A percentile compares a stretch with the other conserved stretches of the same genome.
phyloP scores from a whole-genome alignment of 2,329 filamentous ascomycete genomes.

The Purpureocillium takamizusanense region DNA sequence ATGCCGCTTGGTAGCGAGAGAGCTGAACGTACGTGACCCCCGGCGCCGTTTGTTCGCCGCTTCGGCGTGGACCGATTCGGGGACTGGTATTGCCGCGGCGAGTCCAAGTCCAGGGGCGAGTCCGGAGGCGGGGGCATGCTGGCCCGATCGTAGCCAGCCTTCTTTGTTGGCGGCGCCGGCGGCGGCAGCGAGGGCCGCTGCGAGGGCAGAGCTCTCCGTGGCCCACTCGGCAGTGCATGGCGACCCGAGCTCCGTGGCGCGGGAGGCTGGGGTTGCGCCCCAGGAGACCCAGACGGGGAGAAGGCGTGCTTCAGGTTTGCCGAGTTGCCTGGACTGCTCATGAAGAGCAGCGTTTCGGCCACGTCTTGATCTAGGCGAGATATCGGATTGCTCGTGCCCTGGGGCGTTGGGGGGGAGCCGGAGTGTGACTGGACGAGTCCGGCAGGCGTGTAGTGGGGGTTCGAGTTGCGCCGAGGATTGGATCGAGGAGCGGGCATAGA shows the following conservation, averaged over 20 bases:
- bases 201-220: constrained; percentile 42
- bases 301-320: constrained; percentile 50
- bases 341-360: constrained; percentile 70
- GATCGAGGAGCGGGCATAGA: constrained; percentile 19
- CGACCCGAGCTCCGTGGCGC: constrained; percentile 11
- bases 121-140: constrained; percentile 22
- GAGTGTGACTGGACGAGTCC: constrained; percentile 41
- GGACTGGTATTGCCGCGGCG: constrained; percentile 20
- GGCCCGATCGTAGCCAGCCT: constrained; percentile 38
- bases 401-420: constrained; percentile 34
- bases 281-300: constrained; percentile 30
- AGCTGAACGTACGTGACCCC: constrained; percentile 25
- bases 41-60: constrained; percentile 31
- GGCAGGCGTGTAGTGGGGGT: constrained; percentile 37
- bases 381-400: constrained; percentile 19
- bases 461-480: constrained; percentile 41
- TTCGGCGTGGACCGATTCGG: constrained; percentile 29
- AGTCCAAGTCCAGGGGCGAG: constrained; percentile 39
- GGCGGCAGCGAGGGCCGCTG: constrained; percentile 32
- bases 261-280: constrained; percentile 8
- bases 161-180: constrained; percentile 28
- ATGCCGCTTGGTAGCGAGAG: constrained; percentile 43
- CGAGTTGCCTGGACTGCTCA: constrained; percentile 71
- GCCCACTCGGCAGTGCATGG: constrained; percentile 36
- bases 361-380: constrained; percentile 66